Conservation (phyloP, 108 stramenopile genomes). For the Pseudonitzschia delicatissima region DNA sequence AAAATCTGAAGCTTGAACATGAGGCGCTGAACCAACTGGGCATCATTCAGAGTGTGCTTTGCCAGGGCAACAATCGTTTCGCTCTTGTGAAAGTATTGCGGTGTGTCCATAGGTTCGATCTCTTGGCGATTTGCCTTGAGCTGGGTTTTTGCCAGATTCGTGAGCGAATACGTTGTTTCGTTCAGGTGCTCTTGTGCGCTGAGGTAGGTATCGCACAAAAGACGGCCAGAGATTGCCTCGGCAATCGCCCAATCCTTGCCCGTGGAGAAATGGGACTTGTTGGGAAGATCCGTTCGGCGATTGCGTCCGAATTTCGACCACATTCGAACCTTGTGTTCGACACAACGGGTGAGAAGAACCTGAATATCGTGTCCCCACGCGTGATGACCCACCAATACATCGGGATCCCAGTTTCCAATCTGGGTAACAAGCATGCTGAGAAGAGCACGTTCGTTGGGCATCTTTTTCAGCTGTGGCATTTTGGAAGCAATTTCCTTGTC, state of each 20-base stretch:
- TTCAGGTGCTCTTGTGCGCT: constrained; percentile 92
- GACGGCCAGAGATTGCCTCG: constrained; percentile 83
- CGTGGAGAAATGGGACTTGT: constrained; percentile 47
- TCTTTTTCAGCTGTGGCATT: constrained; percentile 76
- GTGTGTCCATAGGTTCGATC: constrained; percentile 93
- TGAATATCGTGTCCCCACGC: constrained; percentile 93
- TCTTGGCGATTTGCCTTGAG: constrained; percentile 74
- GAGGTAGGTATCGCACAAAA: constrained; percentile 95
- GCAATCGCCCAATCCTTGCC: constrained; percentile 81
- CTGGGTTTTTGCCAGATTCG: constrained; percentile 76
- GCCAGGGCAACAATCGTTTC: constrained; percentile 81
- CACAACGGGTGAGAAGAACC: constrained; percentile 88
- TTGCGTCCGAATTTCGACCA: constrained; percentile 97
- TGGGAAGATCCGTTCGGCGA: constrained; percentile 69
- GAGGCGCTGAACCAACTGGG: constrained; percentile 90
- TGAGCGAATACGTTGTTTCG: constrained; percentile 95
- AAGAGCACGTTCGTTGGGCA: constrained; percentile 92
- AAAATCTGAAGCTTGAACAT: constrained; percentile 94
- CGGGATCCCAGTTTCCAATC: constrained; percentile 94
- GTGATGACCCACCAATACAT: constrained; percentile 96
- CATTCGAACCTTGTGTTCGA: constrained; percentile 79
- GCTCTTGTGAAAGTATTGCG: constrained; percentile 72
- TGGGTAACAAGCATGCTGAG: constrained; percentile 76
- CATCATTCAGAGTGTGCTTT: constrained; percentile 86
- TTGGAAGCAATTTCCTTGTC: constrained; percentile 49